Conservation (phyloP, 106 monocot species). For the Acorus gramineus region DNA sequence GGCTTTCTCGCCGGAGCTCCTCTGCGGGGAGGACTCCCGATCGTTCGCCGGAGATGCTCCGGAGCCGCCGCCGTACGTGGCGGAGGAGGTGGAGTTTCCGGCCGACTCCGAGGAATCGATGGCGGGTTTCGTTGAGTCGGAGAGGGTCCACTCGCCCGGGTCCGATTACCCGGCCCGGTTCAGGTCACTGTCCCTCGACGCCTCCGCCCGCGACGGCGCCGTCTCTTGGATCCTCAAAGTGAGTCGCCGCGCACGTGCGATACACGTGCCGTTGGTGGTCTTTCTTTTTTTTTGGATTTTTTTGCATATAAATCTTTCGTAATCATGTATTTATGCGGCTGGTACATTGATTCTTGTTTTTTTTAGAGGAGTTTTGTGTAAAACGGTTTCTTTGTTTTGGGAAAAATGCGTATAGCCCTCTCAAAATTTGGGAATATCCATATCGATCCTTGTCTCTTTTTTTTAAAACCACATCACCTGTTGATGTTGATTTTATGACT, state of each 20-base stretch:
- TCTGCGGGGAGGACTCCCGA: constrained; percentile 40
- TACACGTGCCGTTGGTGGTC: neutral
- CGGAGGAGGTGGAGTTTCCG: neutral
- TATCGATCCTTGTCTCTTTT: too few species aligned
- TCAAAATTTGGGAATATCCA: too few species aligned
- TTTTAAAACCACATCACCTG: too few species aligned
- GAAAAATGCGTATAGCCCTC: too few species aligned
- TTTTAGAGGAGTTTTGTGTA: too few species aligned
- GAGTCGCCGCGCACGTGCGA: neutral
- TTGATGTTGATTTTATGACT: too few species aligned
- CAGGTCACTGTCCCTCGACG: constrained; percentile 26
- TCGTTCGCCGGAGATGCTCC: constrained; percentile 8
- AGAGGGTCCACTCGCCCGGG: constrained; percentile 15
- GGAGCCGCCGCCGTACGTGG: neutral
- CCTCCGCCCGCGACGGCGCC: constrained; percentile 17
- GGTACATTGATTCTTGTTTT: too few species aligned
- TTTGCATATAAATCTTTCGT: neutral
- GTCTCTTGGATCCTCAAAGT: constrained; percentile 54
- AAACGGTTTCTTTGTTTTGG: too few species aligned
- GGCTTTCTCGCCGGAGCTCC: constrained; percentile 12
- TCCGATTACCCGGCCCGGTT: constrained; percentile 25
- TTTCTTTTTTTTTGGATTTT: neutral
- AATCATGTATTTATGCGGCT: too few species aligned
- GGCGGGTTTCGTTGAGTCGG: constrained; percentile 23
- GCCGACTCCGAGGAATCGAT: constrained; percentile 20